phyloP scores from a whole-genome alignment of 495 filamentous ascomycete genomes.

The Xanthoparmelia taractica region DNA sequence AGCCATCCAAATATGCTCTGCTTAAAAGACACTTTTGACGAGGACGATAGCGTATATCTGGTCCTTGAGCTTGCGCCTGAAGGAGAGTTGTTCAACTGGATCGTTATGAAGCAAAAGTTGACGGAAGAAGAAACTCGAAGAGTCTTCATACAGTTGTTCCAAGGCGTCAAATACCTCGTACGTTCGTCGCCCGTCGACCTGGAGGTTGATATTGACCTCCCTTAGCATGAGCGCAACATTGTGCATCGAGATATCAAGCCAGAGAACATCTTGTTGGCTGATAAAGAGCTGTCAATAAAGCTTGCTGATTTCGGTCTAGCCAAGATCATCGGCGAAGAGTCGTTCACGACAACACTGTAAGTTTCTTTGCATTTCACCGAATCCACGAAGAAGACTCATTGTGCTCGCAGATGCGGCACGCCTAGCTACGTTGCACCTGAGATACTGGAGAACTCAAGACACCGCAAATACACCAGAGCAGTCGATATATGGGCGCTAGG shows the following conservation, averaged over 20 bases:
- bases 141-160: slow-evolving; percentile 85
- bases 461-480: slow-evolving; percentile 85
- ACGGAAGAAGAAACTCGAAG: slow-evolving; percentile 75
- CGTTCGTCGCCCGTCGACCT: slow-evolving; percentile 25
- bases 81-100: slow-evolving; percentile 92
- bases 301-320: slow-evolving; percentile 95
- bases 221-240: slow-evolving; percentile 90
- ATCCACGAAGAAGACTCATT: slow-evolving; percentile 5
- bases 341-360: slow-evolving; percentile 89
- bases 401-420: slow-evolving; percentile 64
- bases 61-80: slow-evolving; percentile 85
- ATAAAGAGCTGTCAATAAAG: slow-evolving; percentile 80
- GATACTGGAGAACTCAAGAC: slow-evolving; percentile 69
- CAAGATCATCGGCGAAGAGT: slow-evolving; percentile 97
- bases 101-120: slow-evolving; percentile 80
- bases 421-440: slow-evolving; percentile 96
- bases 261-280: slow-evolving; percentile 88
- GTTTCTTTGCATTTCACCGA: slow-evolving; percentile 24
- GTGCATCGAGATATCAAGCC: slow-evolving; percentile 99
- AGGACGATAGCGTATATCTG: slow-evolving; percentile 82
- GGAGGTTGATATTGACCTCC: slow-evolving; percentile 31
- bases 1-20: slow-evolving; percentile 93
- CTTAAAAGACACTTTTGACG: slow-evolving; percentile 91
- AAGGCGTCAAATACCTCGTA: slow-evolving; percentile 91
- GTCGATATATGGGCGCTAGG: slow-evolving; percentile 97